phyloP scores from a whole-genome alignment of 495 filamentous ascomycete genomes.

The Talaromyces stipitatus region DNA sequence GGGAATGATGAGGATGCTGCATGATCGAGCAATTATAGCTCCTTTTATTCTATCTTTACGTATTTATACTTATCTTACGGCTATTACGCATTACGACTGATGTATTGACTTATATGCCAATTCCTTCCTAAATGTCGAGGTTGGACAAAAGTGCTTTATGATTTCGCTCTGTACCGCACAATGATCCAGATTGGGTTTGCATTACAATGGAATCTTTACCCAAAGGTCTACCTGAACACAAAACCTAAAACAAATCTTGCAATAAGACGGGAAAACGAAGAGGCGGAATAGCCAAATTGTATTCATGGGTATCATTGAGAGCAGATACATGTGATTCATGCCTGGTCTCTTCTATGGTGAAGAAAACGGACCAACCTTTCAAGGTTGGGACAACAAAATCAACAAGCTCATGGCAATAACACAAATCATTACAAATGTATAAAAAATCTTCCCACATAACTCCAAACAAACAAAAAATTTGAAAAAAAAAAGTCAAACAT shows the following conservation, averaged over 20 bases:
- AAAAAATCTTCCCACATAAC: no score
- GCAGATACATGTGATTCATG: no score
- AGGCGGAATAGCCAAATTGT: neutral
- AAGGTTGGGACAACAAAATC: neutral
- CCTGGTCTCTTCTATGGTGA: no score
- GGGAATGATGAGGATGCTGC: conserved; percentile 3
- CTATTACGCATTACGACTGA: neutral
- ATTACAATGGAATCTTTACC: neutral
- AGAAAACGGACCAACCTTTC: no score
- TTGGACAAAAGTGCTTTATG: neutral
- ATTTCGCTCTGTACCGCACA: neutral
- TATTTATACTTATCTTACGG: neutral
- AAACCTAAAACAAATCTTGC: no score
- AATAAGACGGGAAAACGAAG: no score
- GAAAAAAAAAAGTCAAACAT: conserved; percentile 10
- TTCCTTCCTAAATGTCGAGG: neutral
- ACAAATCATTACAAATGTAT: neutral
- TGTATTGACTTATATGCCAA: neutral
- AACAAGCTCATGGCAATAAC: neutral
- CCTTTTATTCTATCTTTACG: no score
- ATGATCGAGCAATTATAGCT: neutral
- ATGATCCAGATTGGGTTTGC: neutral
- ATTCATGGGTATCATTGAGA: neutral
- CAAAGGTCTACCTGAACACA: no score
- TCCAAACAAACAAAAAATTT: neutral